A percentile compares a stretch with the other conserved stretches of the same genome.
Evolutionary conservation across 208 protist species (phyloP).

Genomic region (Naegleria fowleri): DNA sequence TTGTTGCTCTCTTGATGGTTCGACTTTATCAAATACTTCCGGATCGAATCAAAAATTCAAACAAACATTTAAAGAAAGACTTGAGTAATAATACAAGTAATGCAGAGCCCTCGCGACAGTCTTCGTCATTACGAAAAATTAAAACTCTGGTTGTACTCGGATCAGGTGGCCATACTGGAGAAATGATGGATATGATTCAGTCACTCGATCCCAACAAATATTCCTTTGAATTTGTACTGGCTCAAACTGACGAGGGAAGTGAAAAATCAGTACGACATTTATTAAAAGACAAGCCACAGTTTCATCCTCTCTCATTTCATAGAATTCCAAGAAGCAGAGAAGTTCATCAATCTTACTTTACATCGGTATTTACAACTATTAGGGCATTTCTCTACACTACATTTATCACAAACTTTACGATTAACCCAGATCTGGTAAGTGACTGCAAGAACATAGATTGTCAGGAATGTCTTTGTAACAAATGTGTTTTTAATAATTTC

Average conservation of each 20-base stretch:
- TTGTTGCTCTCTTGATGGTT: neutral
- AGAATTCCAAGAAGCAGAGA: slow-evolving; percentile 73
- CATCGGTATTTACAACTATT: slow-evolving; percentile 65
- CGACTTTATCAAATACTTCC: neutral
- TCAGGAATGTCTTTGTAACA: neutral
- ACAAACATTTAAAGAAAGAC: neutral
- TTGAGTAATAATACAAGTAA: too few species aligned
- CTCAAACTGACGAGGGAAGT: slow-evolving; percentile 66
- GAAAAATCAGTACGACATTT: slow-evolving; percentile 36
- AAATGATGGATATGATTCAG: neutral
- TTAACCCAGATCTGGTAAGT: slow-evolving; percentile 8
- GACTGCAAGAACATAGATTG: neutral
- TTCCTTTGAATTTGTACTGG: slow-evolving; percentile 49
- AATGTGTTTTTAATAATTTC: neutral
- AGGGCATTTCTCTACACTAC: slow-evolving; percentile 34
- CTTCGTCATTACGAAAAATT: neutral
- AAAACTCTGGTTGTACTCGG: slow-evolving; percentile 23
- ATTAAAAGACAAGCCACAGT: slow-evolving; percentile 53
- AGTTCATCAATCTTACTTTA: slow-evolving; percentile 75
- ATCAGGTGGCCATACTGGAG: slow-evolving; percentile 20
- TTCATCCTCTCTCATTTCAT: slow-evolving; percentile 49
- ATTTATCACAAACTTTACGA: neutral
- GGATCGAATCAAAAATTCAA: neutral
- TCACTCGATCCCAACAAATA: slow-evolving; percentile 33
- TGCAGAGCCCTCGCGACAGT: too few species aligned